A percentile compares a stretch with the other conserved stretches of the same genome.
phyloP scores from a whole-genome alignment of 495 filamentous ascomycete species.

The Penicillium tannophilum region DNA sequence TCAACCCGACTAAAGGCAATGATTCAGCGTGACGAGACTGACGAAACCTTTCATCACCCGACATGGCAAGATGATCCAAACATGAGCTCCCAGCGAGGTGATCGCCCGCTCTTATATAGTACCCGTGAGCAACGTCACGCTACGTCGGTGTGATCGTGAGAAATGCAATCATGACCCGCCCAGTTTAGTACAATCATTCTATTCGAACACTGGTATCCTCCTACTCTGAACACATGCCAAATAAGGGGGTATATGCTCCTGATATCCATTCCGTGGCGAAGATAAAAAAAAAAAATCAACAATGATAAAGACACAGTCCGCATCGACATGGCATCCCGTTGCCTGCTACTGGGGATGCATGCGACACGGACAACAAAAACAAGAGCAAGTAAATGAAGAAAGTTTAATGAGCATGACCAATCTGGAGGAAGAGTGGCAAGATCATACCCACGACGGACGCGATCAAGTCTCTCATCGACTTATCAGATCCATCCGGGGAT shows the following conservation, averaged over 20 bases:
- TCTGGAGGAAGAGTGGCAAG: conserved; percentile 82
- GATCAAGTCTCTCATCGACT: conserved; percentile 58
- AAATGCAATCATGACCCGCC: conserved; percentile 37
- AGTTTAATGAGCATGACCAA: conserved; percentile 80
- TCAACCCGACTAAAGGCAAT: conserved; percentile 19
- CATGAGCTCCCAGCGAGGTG: conserved; percentile 19
- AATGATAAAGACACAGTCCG: not conserved
- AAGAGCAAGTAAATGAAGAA: conserved; percentile 10
- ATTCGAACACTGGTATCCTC: conserved; percentile 17
- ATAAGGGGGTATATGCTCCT: conserved; percentile 24
- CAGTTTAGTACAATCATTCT: conserved; percentile 17
- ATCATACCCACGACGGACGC: conserved; percentile 88
- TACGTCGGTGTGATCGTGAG: conserved; percentile 40
- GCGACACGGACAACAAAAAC: not conserved
- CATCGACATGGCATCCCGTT: not conserved
- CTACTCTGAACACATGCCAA: conserved; percentile 22
- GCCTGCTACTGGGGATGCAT: not conserved
- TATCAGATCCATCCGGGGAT: conserved; percentile 38
- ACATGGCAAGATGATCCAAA: conserved; percentile 23
- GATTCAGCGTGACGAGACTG: conserved; percentile 41
- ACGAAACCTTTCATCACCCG: conserved; percentile 41
- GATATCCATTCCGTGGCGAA: conserved; percentile 19
- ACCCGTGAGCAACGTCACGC: conserved; percentile 20
- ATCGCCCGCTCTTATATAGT: conserved; percentile 25
- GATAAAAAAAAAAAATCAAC: conserved; percentile 9